These are phyloP conservation scores for Malassezia pachydermatis DNA, from an alignment of 1,284 basidiomycete species.

Conservation along the genomic window DNA sequence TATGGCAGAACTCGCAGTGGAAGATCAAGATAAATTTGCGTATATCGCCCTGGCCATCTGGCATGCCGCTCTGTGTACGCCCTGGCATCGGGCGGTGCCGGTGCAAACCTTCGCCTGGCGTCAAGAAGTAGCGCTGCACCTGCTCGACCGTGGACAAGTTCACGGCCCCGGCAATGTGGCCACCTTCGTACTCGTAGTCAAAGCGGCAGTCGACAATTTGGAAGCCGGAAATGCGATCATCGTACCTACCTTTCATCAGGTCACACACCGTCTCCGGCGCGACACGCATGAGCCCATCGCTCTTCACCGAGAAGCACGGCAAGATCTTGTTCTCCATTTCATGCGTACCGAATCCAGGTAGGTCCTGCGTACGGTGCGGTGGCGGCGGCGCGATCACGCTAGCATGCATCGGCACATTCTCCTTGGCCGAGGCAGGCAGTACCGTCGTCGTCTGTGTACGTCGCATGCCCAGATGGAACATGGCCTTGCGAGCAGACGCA, in stretches of 20 bases:
- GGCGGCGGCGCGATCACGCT: not conserved
- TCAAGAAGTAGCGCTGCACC: constrained; percentile 71
- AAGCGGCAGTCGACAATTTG: constrained; percentile 88
- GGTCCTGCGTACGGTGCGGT: not conserved
- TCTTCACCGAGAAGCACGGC: constrained; percentile 81
- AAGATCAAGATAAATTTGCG: constrained; percentile 78
- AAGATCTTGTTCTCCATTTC: constrained; percentile 69
- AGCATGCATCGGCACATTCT: constrained; percentile 6
- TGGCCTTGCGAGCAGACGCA: constrained; percentile 1
- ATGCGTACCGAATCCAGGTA: constrained; percentile 41
- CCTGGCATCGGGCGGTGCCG: constrained; percentile 27
- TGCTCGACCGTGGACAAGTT: constrained; percentile 76
- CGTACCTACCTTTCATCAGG: constrained; percentile 35
- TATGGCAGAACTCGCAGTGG: constrained; percentile 94
- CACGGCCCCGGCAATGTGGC: constrained; percentile 81
- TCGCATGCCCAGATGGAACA: not conserved
- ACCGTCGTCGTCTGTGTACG: constrained; percentile 3
- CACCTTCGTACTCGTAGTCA: constrained; percentile 88
- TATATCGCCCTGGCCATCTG: constrained; percentile 50
- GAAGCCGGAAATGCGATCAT: constrained; percentile 29
- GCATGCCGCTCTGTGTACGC: constrained; percentile 61
- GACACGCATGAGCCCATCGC: constrained; percentile 91
- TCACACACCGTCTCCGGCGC: constrained; percentile 56
- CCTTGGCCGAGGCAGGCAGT: not conserved
- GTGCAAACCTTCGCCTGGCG: constrained; percentile 51